Conservation (phyloP, 768 basidiomycete genomes). For the Imleria badia region DNA sequence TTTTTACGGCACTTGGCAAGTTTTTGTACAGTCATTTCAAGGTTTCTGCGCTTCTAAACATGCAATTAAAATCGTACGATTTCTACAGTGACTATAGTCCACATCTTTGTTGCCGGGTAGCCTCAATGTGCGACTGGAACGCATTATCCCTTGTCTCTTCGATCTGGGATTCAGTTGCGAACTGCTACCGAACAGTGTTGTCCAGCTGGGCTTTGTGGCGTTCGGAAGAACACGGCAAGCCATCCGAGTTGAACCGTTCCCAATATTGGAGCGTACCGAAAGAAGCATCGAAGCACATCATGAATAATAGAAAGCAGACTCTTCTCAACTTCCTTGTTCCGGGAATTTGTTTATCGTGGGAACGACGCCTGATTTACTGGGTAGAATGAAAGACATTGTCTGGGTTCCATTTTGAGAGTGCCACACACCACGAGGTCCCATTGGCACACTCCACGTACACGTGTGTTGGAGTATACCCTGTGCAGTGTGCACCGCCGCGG, state of each 20-base stretch:
- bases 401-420: neutral
- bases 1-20: slow-evolving; percentile 23
- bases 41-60: neutral
- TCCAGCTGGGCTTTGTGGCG: slow-evolving; percentile 27
- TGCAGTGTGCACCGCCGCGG: neutral
- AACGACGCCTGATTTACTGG: neutral
- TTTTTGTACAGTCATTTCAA: neutral
- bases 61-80: neutral
- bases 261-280: slow-evolving; percentile 7
- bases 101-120: neutral
- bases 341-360: slow-evolving; percentile 13
- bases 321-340: slow-evolving; percentile 24
- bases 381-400: slow-evolving; percentile 7
- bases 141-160: neutral
- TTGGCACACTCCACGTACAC: slow-evolving; percentile 15
- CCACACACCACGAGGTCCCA: slow-evolving; percentile 15
- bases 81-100: neutral
- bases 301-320: slow-evolving; percentile 20
- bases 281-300: slow-evolving; percentile 5
- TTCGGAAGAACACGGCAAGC: slow-evolving; percentile 4
- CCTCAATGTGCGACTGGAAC: neutral
- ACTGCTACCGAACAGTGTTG: neutral
- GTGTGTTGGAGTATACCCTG: slow-evolving; percentile 9
- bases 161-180: neutral
- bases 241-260: neutral